Conservation (phyloP, 805 yeast genomes). For the Candida endomychidarum region DNA sequence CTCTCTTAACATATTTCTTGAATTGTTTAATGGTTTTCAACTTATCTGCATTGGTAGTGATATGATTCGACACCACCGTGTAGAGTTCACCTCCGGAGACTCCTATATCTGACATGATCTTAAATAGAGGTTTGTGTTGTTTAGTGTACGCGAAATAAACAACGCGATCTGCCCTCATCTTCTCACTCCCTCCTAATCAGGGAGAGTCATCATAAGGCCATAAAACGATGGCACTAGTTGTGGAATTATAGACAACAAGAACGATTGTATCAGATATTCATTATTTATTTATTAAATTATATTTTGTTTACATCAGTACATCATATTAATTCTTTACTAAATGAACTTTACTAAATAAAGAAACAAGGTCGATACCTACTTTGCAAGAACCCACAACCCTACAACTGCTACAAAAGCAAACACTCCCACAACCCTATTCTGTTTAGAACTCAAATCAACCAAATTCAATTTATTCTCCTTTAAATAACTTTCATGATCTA, state of each 20-base stretch:
- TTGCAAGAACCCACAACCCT: conserved; percentile 25
- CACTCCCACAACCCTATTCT: conserved; percentile 17
- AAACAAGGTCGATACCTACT: conserved; percentile 1
- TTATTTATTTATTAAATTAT: too few relatives aligned
- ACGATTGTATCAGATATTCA: too few relatives aligned
- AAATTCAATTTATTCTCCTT: conserved; percentile 14
- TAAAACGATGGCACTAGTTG: too few relatives aligned
- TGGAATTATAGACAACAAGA: too few relatives aligned
- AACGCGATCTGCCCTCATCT: not conserved
- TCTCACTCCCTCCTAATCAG: not conserved
- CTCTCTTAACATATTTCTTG: conserved; percentile 56
- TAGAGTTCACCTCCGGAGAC: conserved; percentile 5
- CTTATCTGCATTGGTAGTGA: conserved; percentile 9
- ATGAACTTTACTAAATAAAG: too few relatives aligned
- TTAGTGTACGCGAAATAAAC: not conserved
- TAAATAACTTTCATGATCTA: conserved; percentile 11
- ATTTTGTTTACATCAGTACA: too few relatives aligned
- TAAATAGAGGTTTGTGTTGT: not conserved
- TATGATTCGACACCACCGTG: not conserved
- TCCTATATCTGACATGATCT: conserved; percentile 2
- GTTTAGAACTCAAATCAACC: conserved; percentile 15
- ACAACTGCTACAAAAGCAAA: conserved; percentile 18
- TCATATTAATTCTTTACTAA: too few relatives aligned
- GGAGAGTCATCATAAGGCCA: too few relatives aligned
- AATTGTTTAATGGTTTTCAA: conserved; percentile 29